These are phyloP conservation scores for Punica granatum DNA, from an alignment of 345 rosid species.

Conservation along the genomic window DNA sequence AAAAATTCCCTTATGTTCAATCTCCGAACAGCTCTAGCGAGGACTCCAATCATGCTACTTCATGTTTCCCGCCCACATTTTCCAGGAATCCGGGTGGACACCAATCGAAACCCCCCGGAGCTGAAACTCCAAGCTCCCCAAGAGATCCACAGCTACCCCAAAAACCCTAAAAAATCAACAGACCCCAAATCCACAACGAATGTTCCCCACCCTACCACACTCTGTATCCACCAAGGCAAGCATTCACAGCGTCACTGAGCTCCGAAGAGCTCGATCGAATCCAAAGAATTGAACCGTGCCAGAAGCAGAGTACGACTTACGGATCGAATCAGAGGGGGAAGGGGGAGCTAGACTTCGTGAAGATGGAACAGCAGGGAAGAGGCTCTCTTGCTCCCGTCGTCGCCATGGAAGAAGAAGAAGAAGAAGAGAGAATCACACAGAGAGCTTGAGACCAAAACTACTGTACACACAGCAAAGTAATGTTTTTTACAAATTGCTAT, in stretches of 20 bases:
- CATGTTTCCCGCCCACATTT: background rate
- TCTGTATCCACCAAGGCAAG: background rate
- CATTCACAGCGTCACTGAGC: background rate
- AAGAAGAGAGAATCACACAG: background rate
- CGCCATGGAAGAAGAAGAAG: background rate
- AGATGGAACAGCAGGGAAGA: background rate
- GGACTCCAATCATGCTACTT: background rate
- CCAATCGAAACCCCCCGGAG: background rate
- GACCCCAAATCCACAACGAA: background rate
- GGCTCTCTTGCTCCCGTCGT: background rate
- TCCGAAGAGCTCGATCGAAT: background rate
- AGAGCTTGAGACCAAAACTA: slow-evolving; percentile 1
- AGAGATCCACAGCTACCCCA: background rate
- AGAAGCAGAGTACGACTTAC: background rate
- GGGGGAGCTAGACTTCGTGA: background rate
- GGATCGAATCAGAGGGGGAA: slow-evolving; percentile 9
- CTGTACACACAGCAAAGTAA: background rate
- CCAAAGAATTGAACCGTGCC: background rate
- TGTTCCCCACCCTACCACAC: background rate
- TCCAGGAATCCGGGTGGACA: background rate
- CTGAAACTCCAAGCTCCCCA: background rate
- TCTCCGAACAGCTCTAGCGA: background rate
- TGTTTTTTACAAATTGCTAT: background rate
- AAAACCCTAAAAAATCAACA: slow-evolving; percentile 6
- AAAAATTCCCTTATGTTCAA: background rate